phyloP scores from a whole-genome alignment of 441 rosid species.

The Theobroma grandiflorum region DNA sequence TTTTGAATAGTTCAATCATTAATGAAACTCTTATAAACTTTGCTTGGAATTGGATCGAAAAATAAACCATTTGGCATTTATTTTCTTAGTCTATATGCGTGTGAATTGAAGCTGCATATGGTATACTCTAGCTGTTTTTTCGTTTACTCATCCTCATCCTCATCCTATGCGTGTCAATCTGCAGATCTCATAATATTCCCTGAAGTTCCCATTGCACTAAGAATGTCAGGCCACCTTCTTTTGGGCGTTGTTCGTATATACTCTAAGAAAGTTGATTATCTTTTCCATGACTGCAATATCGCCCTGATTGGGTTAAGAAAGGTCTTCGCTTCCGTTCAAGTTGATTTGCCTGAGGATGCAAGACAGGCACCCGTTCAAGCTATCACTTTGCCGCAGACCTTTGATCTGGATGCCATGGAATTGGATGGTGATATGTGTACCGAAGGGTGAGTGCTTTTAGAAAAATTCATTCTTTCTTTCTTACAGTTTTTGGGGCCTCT shows the following conservation, averaged over 20 bases:
- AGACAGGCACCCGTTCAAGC: conserved; percentile 72
- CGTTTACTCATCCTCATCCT: not conserved
- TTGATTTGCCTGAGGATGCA: conserved; percentile 77
- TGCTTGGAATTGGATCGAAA: not conserved
- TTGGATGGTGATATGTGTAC: conserved; percentile 45
- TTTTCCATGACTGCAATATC: conserved; percentile 67
- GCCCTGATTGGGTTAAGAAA: conserved; percentile 54
- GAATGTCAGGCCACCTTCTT: conserved; percentile 86
- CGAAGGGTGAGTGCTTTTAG: conserved; percentile 43
- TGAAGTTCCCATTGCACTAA: conserved; percentile 76
- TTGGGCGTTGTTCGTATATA: conserved; percentile 89
- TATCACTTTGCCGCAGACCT: conserved; percentile 71
- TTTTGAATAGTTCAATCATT: not conserved
- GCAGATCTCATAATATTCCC: conserved; percentile 77
- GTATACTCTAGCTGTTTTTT: too few species aligned
- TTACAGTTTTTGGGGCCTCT: not conserved
- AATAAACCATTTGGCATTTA: not conserved
- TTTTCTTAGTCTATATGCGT: not conserved
- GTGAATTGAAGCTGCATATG: not conserved
- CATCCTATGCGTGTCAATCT: not conserved
- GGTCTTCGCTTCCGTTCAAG: conserved; percentile 50
- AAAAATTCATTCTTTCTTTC: not conserved
- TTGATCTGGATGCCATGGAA: conserved; percentile 72
- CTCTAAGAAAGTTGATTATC: conserved; percentile 90
- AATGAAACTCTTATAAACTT: not conserved